Evolutionary conservation across 306 rosid species (phyloP), one percentile per base, ranked within the genome.

Genomic region (Hippophae tibetana): DNA sequence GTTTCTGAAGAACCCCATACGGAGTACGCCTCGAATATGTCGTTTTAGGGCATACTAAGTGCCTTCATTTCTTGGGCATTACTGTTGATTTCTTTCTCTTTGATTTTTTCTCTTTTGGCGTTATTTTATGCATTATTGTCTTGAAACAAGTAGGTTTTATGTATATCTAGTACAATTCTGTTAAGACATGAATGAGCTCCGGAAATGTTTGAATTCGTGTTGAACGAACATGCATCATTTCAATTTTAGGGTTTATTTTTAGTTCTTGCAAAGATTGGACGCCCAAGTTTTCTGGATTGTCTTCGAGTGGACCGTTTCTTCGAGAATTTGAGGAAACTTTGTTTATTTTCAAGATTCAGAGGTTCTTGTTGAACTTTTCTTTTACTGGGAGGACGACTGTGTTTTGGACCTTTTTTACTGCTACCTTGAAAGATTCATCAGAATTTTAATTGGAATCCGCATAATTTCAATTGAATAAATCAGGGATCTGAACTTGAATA

Each of bases 1-100:
- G 42, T 69, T 82, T 65, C 80, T 82, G 66, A 79, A 57, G 3
- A 80, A 58, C 54, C 81, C 71, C 43, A 81, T 81, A 84, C 94
- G 59, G 47, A 60, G 67, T 57, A 69, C 81, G 70, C 88, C 40
- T 40, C 89, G 84, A 79, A 79, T 82, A 81, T 69, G 67, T 79
- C 61, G 3, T 58, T 46, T 41, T 65, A 61, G 42, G 13, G 27
- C 67, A 48, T 80, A 43, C 53, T 79, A 71, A 79, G 78, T 27
- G 38, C 38, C 3, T 71, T 69, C 52, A 43, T 61, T 61, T 55
- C 61, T 78, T 52, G 69, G 63, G 42, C 68, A 72, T 60, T 54
- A 8, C 7, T 1, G 11, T 65, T 65, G 43, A 40, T 50, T 66
- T 62, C 25, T 2, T 58, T 14, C 31, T 42, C 43, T 64, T 76